Percentiles rank a stretch among this genome's conserved stretches.
These are phyloP conservation scores for Cyclostephanos tholiformis DNA, from an alignment of 108 stramenopile species.

Conservation along the genomic window DNA sequence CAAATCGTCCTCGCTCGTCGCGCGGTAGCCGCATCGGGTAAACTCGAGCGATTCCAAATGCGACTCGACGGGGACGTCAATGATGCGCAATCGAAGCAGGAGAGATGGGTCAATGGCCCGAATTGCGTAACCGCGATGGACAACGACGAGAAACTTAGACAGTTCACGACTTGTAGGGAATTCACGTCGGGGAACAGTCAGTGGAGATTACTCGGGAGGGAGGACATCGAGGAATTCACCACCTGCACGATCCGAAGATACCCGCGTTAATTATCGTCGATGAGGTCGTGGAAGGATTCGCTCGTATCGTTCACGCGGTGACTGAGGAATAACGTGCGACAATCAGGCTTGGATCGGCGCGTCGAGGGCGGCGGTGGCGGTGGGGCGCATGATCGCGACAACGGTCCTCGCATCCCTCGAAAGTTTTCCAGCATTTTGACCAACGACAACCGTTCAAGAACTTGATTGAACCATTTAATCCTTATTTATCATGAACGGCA, in stretches of 20 bases:
- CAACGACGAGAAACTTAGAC: slow-evolving; percentile 1
- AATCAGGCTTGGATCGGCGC: too few species aligned
- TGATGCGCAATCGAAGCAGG: not conserved
- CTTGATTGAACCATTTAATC: too few species aligned
- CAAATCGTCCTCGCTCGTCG: not conserved
- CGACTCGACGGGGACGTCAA: slow-evolving; percentile 1
- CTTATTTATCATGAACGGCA: not conserved
- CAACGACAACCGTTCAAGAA: too few species aligned
- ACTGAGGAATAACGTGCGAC: too few species aligned
- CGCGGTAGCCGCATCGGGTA: slow-evolving; percentile 1
- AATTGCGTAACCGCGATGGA: slow-evolving; percentile 1
- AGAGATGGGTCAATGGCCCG: not conserved
- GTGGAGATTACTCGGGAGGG: slow-evolving; percentile 3
- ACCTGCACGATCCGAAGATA: not conserved
- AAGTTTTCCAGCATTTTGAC: too few species aligned
- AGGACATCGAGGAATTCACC: not conserved
- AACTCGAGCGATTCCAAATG: not conserved
- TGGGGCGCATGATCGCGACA: too few species aligned
- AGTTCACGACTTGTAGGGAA: not conserved
- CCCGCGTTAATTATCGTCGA: not conserved
- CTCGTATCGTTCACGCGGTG: too few species aligned
- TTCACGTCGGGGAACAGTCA: not conserved
- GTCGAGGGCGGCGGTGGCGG: too few species aligned
- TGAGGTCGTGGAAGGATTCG: not conserved
- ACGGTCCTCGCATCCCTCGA: too few species aligned